These are phyloP conservation scores for Ensete glaucum DNA, from an alignment of 176 grass and related monocot genomes.

Conservation along the genomic window DNA sequence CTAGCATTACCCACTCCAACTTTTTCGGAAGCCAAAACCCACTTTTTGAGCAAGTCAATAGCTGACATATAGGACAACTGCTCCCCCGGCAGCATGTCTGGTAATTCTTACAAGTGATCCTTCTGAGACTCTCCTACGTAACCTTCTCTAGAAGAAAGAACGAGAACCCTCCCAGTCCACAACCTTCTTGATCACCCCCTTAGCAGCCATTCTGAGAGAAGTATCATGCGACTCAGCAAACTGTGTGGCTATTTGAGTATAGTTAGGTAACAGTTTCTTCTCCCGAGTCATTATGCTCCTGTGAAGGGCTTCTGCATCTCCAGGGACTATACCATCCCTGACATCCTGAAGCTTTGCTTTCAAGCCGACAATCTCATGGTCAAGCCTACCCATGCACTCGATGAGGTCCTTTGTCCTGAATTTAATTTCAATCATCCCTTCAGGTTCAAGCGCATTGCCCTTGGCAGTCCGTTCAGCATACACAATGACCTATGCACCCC, in stretches of 20 bases:
- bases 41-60: slow-evolving; percentile 54
- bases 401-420: slow-evolving; percentile 75
- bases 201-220: slow-evolving; percentile 80
- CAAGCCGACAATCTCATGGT: slow-evolving; percentile 50
- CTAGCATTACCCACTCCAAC: slow-evolving; percentile 20
- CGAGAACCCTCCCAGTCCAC: slow-evolving; percentile 72
- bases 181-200: slow-evolving; percentile 65
- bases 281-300: slow-evolving; percentile 48
- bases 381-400: slow-evolving; percentile 86
- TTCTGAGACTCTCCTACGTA: slow-evolving; percentile 64
- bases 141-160: slow-evolving; percentile 78
- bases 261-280: slow-evolving; percentile 71
- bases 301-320: slow-evolving; percentile 38
- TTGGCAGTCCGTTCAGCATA: too few relatives aligned
- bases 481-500: too few relatives aligned
- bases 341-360: slow-evolving; percentile 57
- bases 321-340: slow-evolving; percentile 22
- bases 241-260: slow-evolving; percentile 81
- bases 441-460: too few relatives aligned
- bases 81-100: slow-evolving; percentile 53
- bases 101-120: slow-evolving; percentile 50
- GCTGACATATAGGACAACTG: slow-evolving; percentile 45
- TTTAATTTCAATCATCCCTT: slow-evolving; percentile 2
- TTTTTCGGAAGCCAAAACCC: slow-evolving; percentile 41
- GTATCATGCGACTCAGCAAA: slow-evolving; percentile 95